Base-by-base conservation (phyloP, 441 rosid species). In the Breynia disticha region DNA sequence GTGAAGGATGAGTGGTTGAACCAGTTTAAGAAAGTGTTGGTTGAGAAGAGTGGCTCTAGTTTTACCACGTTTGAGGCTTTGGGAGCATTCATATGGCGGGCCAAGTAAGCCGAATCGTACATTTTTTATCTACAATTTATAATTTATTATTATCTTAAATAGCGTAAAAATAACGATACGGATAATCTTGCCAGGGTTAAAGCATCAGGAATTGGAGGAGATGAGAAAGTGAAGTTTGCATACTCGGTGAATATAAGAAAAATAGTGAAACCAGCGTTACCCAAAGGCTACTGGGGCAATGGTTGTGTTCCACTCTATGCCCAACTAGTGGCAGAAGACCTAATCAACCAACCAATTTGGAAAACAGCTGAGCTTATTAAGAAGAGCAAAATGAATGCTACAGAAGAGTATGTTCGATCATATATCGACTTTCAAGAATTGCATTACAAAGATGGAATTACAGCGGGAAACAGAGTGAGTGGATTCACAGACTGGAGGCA, bases 401-500 rank as follows among this genome's bases (percentile, higher is more conserved):
- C 67, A 0, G 82, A 84, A 3, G 89, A 78, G 24, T 83, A 82
- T 7, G 80, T 84, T 21, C 83, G 83, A 2, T 84, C 96, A 1
- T 87, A 78, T 63, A 74, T 90, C 12, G 91, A 90, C 66, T 81
- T 81, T n/a, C 89, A 81, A 37, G 87, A 77, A 45, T 63, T 73
- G 18, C 76, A 83, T 49, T 54, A 63, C 22, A 67, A 46, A 16
- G 82, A 77, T 47, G 84, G 79, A 5, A 69, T 66, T 51, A 73
- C 77, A 13, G 80, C 83, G 1, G 87, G 83, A 16, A 52, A 65
- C 59, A 77, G 75, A 48, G 87, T 87, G 64, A 83, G 95, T 20
- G 87, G 95, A 15, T 84, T 86, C 79, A 87, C 97, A 4, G 95
- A 90, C 61, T 84, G 95, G 97, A 68, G 96, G 61, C 83, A 90